Conservation (phyloP, 768 basidiomycete species). For the Sarcodon sp. region DNA sequence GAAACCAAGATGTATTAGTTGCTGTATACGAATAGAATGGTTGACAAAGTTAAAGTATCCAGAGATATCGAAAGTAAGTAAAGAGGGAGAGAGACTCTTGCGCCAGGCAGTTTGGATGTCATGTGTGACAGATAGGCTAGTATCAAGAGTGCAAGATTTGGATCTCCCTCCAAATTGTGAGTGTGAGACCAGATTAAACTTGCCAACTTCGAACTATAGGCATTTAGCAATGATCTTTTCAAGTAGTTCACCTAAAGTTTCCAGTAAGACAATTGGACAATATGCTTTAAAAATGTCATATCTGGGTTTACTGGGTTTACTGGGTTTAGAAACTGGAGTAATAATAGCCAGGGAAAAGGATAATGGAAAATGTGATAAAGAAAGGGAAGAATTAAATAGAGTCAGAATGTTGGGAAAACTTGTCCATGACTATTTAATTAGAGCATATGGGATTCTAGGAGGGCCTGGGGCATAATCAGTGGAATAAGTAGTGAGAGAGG, state of each 20-base stretch:
- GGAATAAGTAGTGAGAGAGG: too few species aligned
- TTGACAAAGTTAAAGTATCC: conserved; percentile 13
- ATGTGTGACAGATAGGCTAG: conserved; percentile 9
- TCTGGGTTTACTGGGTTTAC: conserved; percentile 23
- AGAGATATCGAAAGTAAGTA: conserved; percentile 10
- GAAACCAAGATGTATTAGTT: too few species aligned
- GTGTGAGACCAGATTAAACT: conserved; percentile 13
- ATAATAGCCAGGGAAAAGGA: not conserved
- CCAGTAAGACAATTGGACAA: conserved; percentile 20
- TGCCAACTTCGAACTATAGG: conserved; percentile 12
- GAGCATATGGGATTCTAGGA: not conserved
- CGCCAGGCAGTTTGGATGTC: conserved; percentile 7
- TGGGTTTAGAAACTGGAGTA: conserved; percentile 5
- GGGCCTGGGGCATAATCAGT: not conserved
- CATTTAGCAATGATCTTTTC: conserved; percentile 15
- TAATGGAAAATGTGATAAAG: not conserved
- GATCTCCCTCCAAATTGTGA: conserved; percentile 16
- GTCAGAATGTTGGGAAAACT: not conserved
- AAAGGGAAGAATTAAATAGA: not conserved
- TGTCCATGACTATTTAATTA: not conserved
- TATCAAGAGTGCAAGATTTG: conserved; percentile 6
- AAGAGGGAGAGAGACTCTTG: conserved; percentile 1
- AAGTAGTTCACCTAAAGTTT: conserved; percentile 20
- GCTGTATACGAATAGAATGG: not conserved
- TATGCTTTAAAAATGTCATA: conserved; percentile 22